Evolutionary conservation across 2,329 filamentous ascomycete genomes (phyloP).

Genomic region (Pseudocercospora pini-densiflorae): DNA sequence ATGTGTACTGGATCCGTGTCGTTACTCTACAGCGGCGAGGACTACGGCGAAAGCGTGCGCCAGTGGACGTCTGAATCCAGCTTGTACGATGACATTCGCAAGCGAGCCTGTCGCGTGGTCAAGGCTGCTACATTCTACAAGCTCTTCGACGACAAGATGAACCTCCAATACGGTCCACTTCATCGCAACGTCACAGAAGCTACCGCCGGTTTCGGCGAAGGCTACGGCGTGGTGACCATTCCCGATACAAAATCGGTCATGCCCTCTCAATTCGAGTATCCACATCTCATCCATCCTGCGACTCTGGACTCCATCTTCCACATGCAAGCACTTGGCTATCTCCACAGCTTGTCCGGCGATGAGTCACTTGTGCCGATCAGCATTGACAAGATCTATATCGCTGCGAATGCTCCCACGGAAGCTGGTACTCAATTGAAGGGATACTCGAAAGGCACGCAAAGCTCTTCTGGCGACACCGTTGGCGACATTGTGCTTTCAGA

Average conservation of each 20-base stretch:
- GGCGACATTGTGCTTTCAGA: slow-evolving; percentile 13
- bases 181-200: slow-evolving; percentile 16
- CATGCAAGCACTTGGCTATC: slow-evolving; percentile 13
- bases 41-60: slow-evolving; percentile 3
- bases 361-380: slow-evolving; percentile 13
- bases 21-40: not conserved
- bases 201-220: slow-evolving; percentile 8
- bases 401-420: slow-evolving; percentile 1
- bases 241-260: slow-evolving; percentile 54
- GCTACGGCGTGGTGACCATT: slow-evolving; percentile 12
- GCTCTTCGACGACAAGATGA: slow-evolving; percentile 13
- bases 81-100: slow-evolving; percentile 4
- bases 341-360: not conserved
- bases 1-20: slow-evolving; percentile 10
- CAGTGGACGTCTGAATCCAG: not conserved
- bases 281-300: slow-evolving; percentile 61
- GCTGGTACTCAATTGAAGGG: slow-evolving; percentile 1
- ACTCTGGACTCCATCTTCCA: slow-evolving; percentile 64
- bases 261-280: slow-evolving; percentile 59
- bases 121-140: slow-evolving; percentile 8
- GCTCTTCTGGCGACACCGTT: slow-evolving; percentile 5
- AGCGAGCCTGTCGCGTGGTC: slow-evolving; percentile 7
- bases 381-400: slow-evolving; percentile 12
- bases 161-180: slow-evolving; percentile 22
- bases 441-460: slow-evolving; percentile 6